Evolutionary conservation across 495 filamentous ascomycete genomes (phyloP).

Genomic region (Annulohypoxylon bovei): DNA sequence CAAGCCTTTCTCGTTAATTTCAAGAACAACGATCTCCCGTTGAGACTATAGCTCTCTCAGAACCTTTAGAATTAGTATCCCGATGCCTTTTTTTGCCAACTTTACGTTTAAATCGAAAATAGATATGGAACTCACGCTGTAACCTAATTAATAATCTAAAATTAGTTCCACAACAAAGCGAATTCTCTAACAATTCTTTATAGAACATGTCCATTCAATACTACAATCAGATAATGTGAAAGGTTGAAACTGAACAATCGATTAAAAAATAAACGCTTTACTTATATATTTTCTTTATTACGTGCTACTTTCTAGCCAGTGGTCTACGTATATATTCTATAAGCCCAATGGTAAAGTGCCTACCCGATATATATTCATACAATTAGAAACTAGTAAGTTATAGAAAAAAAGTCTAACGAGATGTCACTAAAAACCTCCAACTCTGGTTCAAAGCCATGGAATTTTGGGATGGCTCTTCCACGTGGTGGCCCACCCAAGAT

Average conservation of each 20-base stretch:
- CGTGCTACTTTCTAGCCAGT: neutral
- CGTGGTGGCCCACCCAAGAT: neutral
- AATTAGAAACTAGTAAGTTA: neutral
- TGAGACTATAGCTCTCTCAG: too few relatives aligned
- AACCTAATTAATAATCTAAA: neutral
- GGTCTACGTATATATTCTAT: too few relatives aligned
- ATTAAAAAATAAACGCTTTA: neutral
- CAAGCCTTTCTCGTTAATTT: too few relatives aligned
- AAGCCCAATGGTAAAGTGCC: too few relatives aligned
- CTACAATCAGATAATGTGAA: neutral
- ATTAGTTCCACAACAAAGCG: neutral
- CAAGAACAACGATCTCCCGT: too few relatives aligned
- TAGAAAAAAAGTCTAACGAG: neutral
- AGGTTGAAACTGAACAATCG: neutral
- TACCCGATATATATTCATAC: too few relatives aligned
- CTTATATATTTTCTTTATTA: neutral
- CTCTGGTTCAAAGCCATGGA: conserved; percentile 1
- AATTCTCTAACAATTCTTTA: neutral
- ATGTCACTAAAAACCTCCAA: neutral
- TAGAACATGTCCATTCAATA: neutral
- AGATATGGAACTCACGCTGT: too few relatives aligned
- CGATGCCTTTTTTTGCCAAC: too few relatives aligned
- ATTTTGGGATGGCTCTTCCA: conserved; percentile 22
- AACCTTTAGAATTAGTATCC: too few relatives aligned
- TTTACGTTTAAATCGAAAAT: too few relatives aligned